Base-by-base conservation (phyloP, 768 basidiomycete genomes). In the Boletus subparvulus region DNA sequence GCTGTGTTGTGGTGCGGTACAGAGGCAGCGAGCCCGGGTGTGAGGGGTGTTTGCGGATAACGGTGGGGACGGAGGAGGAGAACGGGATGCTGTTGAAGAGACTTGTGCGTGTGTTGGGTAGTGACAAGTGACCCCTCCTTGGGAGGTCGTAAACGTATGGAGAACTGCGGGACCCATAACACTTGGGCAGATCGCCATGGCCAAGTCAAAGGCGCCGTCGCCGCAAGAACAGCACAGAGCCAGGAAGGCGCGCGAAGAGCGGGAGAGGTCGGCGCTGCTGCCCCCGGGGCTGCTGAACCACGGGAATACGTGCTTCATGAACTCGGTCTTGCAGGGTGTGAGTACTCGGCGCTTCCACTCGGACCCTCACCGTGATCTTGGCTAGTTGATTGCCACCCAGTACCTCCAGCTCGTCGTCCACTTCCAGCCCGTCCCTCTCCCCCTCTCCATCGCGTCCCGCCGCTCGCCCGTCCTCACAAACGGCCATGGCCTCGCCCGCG, bases 251-350 rank as follows among this genome's bases (percentile, higher is more conserved):
- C 77, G 80, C 64, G 87, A 90, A 68, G 87, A 89, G 62, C 74
- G 76, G 48, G 87, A 88, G 66, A 76, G 71, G 65, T 70, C 73
- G 7, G 85, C 85, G 0, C 75, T 80, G 41, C 75, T 90, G 11
- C 90, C 90, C 0, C 88, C 90, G 4, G 90, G 90, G 7, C 77
- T 92, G 24, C 66, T 84, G 44, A 92, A 92, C 68, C 88, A 91
- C 74, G 87, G 88, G 42, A 92, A 92, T 69, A 96, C 94, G 0
- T 98, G 94, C 73, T 98, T 94, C 74, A 92, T 95, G 88, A 98
- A 96, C 73, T 94, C 92, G 33, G 92, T 94, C 32, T 76, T 98
- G 30, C 94, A 98, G 69, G 90, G 88, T 39, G 90, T 88, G 74
- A 62, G 86, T 85, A 17, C 50, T 52, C 10, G 41, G 6, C 35